Base-by-base conservation (phyloP, 352 stramenopile genomes). In the Phytophthora constricta region DNA sequence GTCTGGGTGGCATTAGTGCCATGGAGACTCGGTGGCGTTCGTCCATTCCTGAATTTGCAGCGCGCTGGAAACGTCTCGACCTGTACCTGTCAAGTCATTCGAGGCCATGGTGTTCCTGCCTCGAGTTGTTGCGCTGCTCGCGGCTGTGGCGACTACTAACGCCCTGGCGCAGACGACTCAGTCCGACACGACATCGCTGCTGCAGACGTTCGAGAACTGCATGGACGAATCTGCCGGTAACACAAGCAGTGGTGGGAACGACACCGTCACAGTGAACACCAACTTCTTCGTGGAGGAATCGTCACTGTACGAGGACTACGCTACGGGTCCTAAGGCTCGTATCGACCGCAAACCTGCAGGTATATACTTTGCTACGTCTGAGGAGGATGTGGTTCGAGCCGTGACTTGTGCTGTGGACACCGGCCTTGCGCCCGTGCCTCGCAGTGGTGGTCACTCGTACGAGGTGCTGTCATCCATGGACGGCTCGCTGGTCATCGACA, bases 381-480 rank as follows among this genome's bases (percentile, higher is more conserved):
- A 87, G 46, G 61, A 68, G 11, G 73, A 87, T 41, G 69, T 87
- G 3, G 65, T 85, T 4, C 70, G 60, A 43, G 79, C 79, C 8
- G 60, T 87, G 33, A 70, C 41, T 1, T 85, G 79, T 49, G 78
- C 70, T 0, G 68, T 82, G 25, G 62, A 25, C 25, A 82, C 65
- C 51, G 74, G 59, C 4, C 65, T 85, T 9, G 57, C 61, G 1
- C 73, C 74, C 0, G 79, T 87, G 49, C 76, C 79, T 42, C 76
- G 79, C 3, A 79, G 71, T 52, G 79, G 79, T 14, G 79, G 79
- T 25, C 79, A 87, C 58, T 85, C 76, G 31, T 87, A 87, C 65
- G 76, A 87, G 27, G 76, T 83, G 37, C 63, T 87, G 16, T 85
- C 76, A 23, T 87, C 79, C 22, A 83, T 87, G 73, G 74, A 84